Base-by-base conservation (phyloP, 202 grass and related monocot genomes). In the Saccharum hybrid region DNA sequence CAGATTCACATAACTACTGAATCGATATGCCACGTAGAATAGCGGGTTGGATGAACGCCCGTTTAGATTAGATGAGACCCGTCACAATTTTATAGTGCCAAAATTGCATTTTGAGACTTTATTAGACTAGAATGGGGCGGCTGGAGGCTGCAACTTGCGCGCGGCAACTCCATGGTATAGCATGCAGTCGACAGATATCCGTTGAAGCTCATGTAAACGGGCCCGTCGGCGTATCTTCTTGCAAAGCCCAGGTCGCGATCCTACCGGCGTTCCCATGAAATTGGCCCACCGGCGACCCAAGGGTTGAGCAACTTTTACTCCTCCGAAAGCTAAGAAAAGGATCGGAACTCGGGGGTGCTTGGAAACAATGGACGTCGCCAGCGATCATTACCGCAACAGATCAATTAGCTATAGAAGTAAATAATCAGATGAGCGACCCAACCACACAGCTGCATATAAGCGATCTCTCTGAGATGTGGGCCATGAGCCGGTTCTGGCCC, bases 261-360 rank as follows among this genome's bases (percentile, higher is more conserved):
- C 39, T 34, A 83, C 73, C 34, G 4, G 49, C 68, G n/a, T 74
- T 84, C 68, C 51, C 77, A 81, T 84, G 66, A 54, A 63, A 66
- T 23, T 54, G 82, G 57, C 48, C 61, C 54, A 18, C 72, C 72
- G 57, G 9, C 61, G 5, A 72, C 26, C 61, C 10, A 33, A 79
- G 61, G 78, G 1, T 86, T 54, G 68, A 79, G 77, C 31, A 49
- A 62, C 68, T 90, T 86, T 52, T 75, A 86, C 83, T 79, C 83
- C 83, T 90, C 83, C 68, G 49, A 90, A 86, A 90, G 79, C 79
- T 68, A 83, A 75, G 68, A 70, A 90, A 90, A 86, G 68, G 62
- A 51, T 43, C 8, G 62, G 67, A 11, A 59, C 66, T 49, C 60
- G 67, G 22, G 36, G 19, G 83, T 68, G 82, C 56, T 71, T 14